phyloP scores from a whole-genome alignment of 495 filamentous ascomycete genomes.

The Clohesyomyces aquaticus region DNA sequence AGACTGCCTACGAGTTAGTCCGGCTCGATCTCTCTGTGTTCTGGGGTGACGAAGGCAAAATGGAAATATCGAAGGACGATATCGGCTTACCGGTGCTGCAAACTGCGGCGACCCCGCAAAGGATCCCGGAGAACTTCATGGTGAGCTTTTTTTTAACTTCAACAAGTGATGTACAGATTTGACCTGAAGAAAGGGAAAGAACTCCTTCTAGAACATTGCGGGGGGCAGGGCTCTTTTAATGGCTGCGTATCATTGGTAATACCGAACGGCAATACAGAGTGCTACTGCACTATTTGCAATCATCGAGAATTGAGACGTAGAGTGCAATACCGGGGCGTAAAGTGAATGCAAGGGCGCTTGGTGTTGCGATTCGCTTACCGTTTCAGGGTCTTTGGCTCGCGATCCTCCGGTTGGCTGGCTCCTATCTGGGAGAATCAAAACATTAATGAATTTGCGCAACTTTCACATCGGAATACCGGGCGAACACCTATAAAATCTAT shows the following conservation, averaged over 20 bases:
- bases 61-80: background rate
- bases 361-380: background rate
- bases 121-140: conserved; percentile 1
- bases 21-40: background rate
- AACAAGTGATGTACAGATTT: background rate
- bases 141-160: background rate
- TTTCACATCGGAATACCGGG: too few species aligned
- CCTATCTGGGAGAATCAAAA: too few species aligned
- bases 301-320: background rate
- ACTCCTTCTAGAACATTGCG: background rate
- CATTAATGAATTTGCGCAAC: too few species aligned
- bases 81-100: background rate
- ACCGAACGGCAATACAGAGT: background rate
- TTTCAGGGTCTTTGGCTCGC: background rate
- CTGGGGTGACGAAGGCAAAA: background rate
- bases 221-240: background rate
- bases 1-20: background rate
- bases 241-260: background rate
- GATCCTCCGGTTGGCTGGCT: too few species aligned
- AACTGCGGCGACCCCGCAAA: background rate
- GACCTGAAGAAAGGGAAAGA: background rate
- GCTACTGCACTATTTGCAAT: background rate
- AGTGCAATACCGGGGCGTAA: background rate
- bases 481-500: too few species aligned
- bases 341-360: background rate